Percentiles rank a stretch among this genome's conserved stretches.
These are phyloP conservation scores for Pulveroboletus sp. DNA, from an alignment of 768 basidiomycete genomes.

Conservation along the genomic window DNA sequence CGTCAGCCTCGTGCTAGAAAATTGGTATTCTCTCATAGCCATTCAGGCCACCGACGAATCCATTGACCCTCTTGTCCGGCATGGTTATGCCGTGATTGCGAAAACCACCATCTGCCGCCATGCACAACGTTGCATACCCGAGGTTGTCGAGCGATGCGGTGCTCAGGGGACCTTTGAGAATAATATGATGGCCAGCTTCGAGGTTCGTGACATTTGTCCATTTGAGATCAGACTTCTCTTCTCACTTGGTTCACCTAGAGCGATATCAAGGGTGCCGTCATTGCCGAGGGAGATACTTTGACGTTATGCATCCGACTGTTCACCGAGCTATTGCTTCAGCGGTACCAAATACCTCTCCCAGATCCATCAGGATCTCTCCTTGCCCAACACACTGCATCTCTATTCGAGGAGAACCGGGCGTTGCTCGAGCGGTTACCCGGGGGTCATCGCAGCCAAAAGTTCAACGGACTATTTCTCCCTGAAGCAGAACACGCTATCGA, in stretches of 20 bases:
- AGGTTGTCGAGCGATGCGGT: slow-evolving; percentile 63
- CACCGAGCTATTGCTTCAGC: slow-evolving; percentile 57
- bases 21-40: slow-evolving; percentile 42
- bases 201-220: slow-evolving; percentile 35
- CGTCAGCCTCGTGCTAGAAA: slow-evolving; percentile 49
- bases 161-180: slow-evolving; percentile 66
- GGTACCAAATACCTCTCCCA: slow-evolving; percentile 50
- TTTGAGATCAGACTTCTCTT: background rate
- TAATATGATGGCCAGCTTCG: slow-evolving; percentile 56
- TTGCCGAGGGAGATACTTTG: slow-evolving; percentile 55
- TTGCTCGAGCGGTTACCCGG: slow-evolving; percentile 35
- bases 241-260: too few species aligned
- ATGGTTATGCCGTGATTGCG: slow-evolving; percentile 53
- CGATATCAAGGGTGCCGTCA: slow-evolving; percentile 45
- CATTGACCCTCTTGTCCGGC: slow-evolving; percentile 46
- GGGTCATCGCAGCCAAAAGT: slow-evolving; percentile 31
- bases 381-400: slow-evolving; percentile 45
- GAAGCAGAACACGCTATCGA: slow-evolving; percentile 51
- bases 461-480: slow-evolving; percentile 55
- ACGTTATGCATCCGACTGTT: slow-evolving; percentile 55
- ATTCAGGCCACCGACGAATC: slow-evolving; percentile 35
- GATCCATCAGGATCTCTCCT: slow-evolving; percentile 46
- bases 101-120: slow-evolving; percentile 57
- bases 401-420: slow-evolving; percentile 46
- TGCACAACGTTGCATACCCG: slow-evolving; percentile 47